Evolutionary conservation across 306 rosid species (phyloP), one percentile per base, ranked within the genome.

Genomic region (Gastrolobium villosum): DNA sequence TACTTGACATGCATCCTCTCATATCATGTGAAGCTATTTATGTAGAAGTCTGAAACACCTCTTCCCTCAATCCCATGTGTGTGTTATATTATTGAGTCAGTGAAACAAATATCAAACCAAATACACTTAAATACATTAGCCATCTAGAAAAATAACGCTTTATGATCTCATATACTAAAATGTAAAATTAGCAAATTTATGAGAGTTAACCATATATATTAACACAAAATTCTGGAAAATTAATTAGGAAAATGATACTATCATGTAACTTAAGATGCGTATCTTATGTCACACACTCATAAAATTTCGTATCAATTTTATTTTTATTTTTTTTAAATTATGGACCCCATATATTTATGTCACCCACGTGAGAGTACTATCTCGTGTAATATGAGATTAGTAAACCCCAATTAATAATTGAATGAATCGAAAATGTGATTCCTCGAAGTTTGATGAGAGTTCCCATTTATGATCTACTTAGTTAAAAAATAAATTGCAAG

Each of bases 11-110:
- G 52, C 2, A 20, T 54, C 65, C 66, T 41, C 71, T 53, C 57
- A 5, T 62, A 61, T 76, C 85, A 82, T 53, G 85, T 82, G 85
- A 82, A 70, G 14, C 62, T 30, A 76, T 53, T 81, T 59, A 75
- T 48, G 57, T 28, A 3, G 28, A 41, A 14, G 9, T 44, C 44
- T 26, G 26, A 32, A 57, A 43, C 14, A 43, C 4, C 52, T 28
- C 1, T 54, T 54, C 43, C 46, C 4, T 14, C 28, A 4, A 3
- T 54, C 34, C 62, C 36, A 56, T 30, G 63, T 56, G 39, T 54
- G 8, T 48, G 4, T 4, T 10, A 11, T 48, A n/a, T n/a, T 1
- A 48, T 48, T 48, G 54, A 48, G 3, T 48, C 2, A 48, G 34
- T 54, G 34, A 54, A 54, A 53, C 26, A 15, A 15, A 28, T 9